Conservation (phyloP, 805 yeast species). For the Metschnikowia anglica region DNA sequence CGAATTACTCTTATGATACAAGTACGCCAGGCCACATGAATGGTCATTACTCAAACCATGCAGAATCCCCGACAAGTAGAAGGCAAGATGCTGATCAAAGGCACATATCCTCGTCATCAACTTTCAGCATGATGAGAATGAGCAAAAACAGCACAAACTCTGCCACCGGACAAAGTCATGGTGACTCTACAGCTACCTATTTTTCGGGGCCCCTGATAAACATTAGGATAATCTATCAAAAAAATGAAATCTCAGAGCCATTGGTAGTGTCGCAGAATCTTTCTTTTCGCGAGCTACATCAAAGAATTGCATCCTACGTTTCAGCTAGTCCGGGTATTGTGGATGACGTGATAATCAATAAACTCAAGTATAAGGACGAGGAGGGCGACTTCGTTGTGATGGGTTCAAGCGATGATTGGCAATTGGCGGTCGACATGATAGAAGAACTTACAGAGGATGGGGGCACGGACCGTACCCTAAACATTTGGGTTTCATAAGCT, state of each 20-base stretch:
- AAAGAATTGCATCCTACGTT: conserved; percentile 55
- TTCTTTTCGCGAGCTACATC: conserved; percentile 53
- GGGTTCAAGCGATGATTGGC: conserved; percentile 85
- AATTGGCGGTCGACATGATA: conserved; percentile 68
- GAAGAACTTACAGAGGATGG: conserved; percentile 31
- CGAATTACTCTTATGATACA: conserved; percentile 30
- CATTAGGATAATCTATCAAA: conserved; percentile 36
- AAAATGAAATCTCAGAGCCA: conserved; percentile 28
- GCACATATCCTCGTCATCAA: conserved; percentile 43
- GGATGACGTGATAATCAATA: conserved; percentile 49
- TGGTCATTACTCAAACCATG: conserved; percentile 4
- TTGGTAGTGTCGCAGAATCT: conserved; percentile 30
- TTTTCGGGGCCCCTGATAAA: conserved; percentile 16
- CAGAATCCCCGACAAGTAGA: conserved; percentile 9
- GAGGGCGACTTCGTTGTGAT: conserved; percentile 91
- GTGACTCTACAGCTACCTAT: conserved; percentile 11
- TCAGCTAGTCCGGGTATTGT: conserved; percentile 52
- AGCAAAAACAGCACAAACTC: conserved; percentile 25
- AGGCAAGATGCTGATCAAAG: conserved; percentile 31
- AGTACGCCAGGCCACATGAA: conserved; percentile 4
- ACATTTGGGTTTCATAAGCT: conserved; percentile 41
- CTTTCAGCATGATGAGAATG: conserved; percentile 42
- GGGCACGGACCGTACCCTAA: conserved; percentile 27
- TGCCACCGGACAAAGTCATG: conserved; percentile 16
- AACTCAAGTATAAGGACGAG: conserved; percentile 85